Conservation (phyloP, 345 rosid genomes). For the Acer negundo region DNA sequence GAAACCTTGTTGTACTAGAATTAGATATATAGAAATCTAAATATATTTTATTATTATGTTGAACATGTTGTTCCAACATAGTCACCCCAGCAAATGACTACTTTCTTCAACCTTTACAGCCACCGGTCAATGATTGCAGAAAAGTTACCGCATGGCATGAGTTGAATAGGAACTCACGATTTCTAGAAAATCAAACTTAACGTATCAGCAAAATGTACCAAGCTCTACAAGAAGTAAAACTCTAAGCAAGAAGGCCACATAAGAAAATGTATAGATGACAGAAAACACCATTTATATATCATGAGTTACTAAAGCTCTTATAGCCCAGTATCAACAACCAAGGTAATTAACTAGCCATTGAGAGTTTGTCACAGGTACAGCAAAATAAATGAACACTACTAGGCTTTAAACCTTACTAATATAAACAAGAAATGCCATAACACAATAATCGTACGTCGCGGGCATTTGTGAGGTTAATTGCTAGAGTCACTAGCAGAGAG, state of each 20-base stretch:
- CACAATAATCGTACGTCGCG: slow-evolving; percentile 10
- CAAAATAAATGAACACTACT: neutral
- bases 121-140: neutral
- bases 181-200: too few species aligned
- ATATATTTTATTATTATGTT: neutral
- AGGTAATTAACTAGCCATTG: neutral
- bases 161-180: too few species aligned
- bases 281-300: neutral
- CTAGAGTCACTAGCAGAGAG: neutral
- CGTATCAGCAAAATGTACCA: neutral
- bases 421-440: slow-evolving; percentile 21
- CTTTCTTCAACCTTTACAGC: neutral
- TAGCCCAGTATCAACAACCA: slow-evolving; percentile 1
- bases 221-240: neutral
- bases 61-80: neutral
- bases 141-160: too few species aligned
- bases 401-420: slow-evolving; percentile 9
- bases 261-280: neutral
- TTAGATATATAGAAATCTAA: too few species aligned
- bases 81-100: neutral
- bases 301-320: slow-evolving; percentile 13
- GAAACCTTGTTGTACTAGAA: too few species aligned
- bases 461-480: neutral
- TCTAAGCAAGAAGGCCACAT: neutral
- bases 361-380: slow-evolving; percentile 1